A percentile compares a stretch with the other conserved stretches of the same genome.
phyloP scores from a whole-genome alignment of 108 stramenopile species.

The Skeletonema menzelii region DNA sequence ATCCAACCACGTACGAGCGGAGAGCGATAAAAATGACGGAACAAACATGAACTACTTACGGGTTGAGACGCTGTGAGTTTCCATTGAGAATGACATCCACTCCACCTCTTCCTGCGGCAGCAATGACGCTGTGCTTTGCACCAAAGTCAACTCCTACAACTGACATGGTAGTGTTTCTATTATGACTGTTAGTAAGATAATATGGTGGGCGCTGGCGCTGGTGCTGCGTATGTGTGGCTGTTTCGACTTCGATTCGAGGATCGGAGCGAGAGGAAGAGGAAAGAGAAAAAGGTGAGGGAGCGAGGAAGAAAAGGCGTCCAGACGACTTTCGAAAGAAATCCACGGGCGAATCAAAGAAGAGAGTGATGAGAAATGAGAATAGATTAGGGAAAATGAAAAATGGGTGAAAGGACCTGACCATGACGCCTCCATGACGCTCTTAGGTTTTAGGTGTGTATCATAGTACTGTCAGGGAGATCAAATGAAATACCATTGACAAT shows the following conservation, averaged over 20 bases:
- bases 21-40: conserved; percentile 6
- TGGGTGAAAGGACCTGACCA: too few species aligned
- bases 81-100: conserved; percentile 99
- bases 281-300: not conserved
- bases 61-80: conserved; percentile 94
- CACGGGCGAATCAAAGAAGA: too few species aligned
- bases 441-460: too few species aligned
- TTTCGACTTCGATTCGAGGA: too few species aligned
- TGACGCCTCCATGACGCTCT: too few species aligned
- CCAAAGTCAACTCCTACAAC: conserved; percentile 97
- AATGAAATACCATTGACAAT: too few species aligned
- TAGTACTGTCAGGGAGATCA: too few species aligned
- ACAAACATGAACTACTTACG: conserved; percentile 64
- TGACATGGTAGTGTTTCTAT: conserved; percentile 46
- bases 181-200: not conserved
- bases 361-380: too few species aligned
- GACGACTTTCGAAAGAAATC: not conserved
- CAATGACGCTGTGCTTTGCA: conserved; percentile 86
- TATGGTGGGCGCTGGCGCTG: too few species aligned
- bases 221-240: not conserved
- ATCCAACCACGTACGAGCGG: conserved; percentile 2
- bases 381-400: too few species aligned
- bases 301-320: not conserved
- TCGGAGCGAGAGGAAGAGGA: not conserved
- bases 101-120: conserved; percentile 94